Evolutionary conservation across 2,329 filamentous ascomycete genomes (phyloP).

Genomic region (Cladosporium sp.): DNA sequence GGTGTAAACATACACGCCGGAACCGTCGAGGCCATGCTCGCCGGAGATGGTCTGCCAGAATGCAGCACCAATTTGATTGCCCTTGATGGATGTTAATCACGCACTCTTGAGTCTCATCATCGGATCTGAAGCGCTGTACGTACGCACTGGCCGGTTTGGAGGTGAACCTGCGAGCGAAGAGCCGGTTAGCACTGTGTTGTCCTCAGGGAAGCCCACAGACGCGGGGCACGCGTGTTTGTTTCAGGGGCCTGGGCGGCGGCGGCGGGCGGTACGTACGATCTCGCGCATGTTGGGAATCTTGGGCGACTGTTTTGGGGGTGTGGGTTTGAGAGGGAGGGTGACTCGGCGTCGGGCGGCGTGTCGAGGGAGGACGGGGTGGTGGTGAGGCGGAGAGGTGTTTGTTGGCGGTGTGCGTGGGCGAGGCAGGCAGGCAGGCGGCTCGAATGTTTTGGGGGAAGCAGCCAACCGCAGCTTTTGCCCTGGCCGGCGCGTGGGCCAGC

Average conservation of each 20-base stretch:
- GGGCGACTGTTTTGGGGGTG: background rate
- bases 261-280: constrained; percentile 51
- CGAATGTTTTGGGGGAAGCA: constrained; percentile 11
- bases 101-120: constrained; percentile 9
- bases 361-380: constrained; percentile 6
- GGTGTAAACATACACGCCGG: constrained; percentile 70
- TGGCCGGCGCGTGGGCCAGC: constrained; percentile 1
- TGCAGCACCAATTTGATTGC: constrained; percentile 99
- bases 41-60: constrained; percentile 71
- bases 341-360: constrained; percentile 19
- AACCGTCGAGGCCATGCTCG: constrained; percentile 91
- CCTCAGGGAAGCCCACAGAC: constrained; percentile 32
- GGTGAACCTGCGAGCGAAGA: constrained; percentile 73
- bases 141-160: constrained; percentile 99
- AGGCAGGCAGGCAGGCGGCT: constrained; percentile 2
- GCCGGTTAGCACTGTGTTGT: constrained; percentile 51
- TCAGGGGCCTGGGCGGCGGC: constrained; percentile 16
- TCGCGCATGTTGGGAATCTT: constrained; percentile 54
- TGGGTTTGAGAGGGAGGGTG: constrained; percentile 8
- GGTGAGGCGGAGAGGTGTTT: constrained; percentile 3
- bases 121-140: constrained; percentile 36
- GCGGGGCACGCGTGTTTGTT: constrained; percentile 38
- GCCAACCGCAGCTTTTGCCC: constrained; percentile 8
- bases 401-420: constrained; percentile 11
- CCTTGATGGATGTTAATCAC: constrained; percentile 48